A percentile compares a stretch with the other conserved stretches of the same genome.
Conservation (phyloP, 305 asterid genomes). For the Fraxinus sp. region DNA sequence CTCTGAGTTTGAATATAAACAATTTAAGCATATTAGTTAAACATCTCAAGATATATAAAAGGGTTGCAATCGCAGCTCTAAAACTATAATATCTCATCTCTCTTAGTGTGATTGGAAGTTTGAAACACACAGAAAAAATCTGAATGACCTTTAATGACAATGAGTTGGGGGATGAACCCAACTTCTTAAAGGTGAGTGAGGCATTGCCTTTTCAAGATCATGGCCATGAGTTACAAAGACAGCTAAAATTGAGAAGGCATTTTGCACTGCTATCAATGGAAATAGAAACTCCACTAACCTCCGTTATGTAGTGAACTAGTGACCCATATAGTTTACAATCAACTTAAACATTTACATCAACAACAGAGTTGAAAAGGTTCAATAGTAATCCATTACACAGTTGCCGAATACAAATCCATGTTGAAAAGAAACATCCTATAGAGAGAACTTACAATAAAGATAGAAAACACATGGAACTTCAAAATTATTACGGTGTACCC, state of each 20-base stretch:
- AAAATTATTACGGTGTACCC: background rate
- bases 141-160: background rate
- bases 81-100: background rate
- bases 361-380: background rate
- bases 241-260: background rate
- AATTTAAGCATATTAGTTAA: background rate
- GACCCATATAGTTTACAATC: background rate
- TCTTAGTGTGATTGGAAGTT: background rate
- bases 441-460: slow-evolving; percentile 16
- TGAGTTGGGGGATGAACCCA: background rate
- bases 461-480: slow-evolving; percentile 16
- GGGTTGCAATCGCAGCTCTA: background rate
- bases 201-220: background rate
- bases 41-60: background rate
- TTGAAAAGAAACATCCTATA: slow-evolving; percentile 2
- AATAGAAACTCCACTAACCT: background rate
- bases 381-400: slow-evolving; percentile 12
- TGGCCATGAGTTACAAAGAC: background rate
- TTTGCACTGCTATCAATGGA: background rate
- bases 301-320: background rate
- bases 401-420: slow-evolving; percentile 16
- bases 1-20: background rate
- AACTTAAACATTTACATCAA: background rate
- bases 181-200: background rate
- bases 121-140: background rate